These are phyloP conservation scores for Skeletonema costatum DNA, from an alignment of 108 stramenopile genomes.

Conservation along the genomic window DNA sequence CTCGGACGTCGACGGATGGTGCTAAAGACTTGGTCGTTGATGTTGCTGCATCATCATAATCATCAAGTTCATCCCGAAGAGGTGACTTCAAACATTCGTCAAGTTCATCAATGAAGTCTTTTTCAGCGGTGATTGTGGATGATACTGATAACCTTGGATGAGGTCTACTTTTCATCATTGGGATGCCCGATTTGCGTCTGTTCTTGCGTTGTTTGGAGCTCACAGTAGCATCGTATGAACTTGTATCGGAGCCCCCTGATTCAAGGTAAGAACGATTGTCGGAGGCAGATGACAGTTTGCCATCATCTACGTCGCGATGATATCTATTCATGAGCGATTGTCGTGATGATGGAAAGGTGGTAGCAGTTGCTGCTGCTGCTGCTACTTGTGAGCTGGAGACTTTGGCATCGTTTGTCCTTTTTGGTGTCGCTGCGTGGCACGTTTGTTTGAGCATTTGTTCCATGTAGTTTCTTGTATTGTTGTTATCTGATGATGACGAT, in stretches of 20 bases:
- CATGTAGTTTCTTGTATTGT: neutral
- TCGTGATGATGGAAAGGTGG: neutral
- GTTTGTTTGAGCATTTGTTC: neutral
- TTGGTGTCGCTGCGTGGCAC: neutral
- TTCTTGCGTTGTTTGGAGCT: neutral
- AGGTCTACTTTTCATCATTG: constrained; percentile 2
- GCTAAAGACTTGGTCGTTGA: neutral
- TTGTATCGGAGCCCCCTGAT: neutral
- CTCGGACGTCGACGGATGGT: neutral
- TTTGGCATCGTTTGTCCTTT: neutral
- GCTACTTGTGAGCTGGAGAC: no score
- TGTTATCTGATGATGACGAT: neutral
- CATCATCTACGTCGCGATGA: neutral
- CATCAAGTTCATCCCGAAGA: neutral
- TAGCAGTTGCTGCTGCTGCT: constrained; percentile 3
- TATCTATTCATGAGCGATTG: neutral
- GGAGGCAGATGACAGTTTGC: neutral
- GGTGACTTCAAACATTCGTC: constrained; percentile 1
- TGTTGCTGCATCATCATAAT: neutral
- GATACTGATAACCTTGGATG: neutral
- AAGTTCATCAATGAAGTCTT: neutral
- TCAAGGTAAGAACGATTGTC: neutral
- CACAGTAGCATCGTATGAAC: neutral
- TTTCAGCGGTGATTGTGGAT: neutral
- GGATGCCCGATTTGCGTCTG: constrained; percentile 1